Base-by-base conservation (phyloP, 441 rosid genomes). In the Erodium texanum region DNA sequence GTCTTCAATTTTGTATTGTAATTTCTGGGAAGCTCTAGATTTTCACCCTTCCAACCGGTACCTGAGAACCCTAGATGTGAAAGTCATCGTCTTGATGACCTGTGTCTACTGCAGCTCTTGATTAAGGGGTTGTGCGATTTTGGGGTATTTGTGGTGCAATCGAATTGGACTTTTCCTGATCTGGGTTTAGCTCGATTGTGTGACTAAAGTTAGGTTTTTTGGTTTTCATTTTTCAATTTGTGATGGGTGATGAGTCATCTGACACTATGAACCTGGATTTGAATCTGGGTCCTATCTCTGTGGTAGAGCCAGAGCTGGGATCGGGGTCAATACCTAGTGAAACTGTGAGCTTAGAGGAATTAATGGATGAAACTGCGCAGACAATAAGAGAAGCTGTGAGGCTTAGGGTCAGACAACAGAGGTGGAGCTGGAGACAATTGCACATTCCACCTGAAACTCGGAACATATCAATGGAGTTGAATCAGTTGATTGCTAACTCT, bases 251-350 rank as follows among this genome's bases (percentile, higher is more conserved):
- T 48, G 92, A 84, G 82, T 77, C 87, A 71, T 78, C 90, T 45
- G 92, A 89, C 69, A 79, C 90, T 11, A 90, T 93, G 97, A 90
- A 93, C 76, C 98, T 93, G 64, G 98, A 93, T 80, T 87, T 93
- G 89, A 90, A 93, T 75, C 83, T 93, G 70, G 94, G 92, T 27
- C 98, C 96, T 62, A 87, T 74, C 70, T 89, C 94, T 59, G 98
- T 89, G 79, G 72, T 78, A 7, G 54, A 48, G 16, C 18, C 54
- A n/a, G 54, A 48, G 54, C 54, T 0, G 22, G 88, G 77, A 24
- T 77, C 89, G 9, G 93, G 76, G 56, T 68, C 76, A 1, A 48
- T 81, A 24, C 69, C 82, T 8, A 81, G 62, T 29, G 97, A 85
- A 67, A 74, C 77, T 59, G 75, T 85, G 68, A 84, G 77, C 78